Evolutionary conservation across 2,329 filamentous ascomycete genomes (phyloP), one percentile per base, ranked within the genome.

Genomic region (Cytospora piceae): DNA sequence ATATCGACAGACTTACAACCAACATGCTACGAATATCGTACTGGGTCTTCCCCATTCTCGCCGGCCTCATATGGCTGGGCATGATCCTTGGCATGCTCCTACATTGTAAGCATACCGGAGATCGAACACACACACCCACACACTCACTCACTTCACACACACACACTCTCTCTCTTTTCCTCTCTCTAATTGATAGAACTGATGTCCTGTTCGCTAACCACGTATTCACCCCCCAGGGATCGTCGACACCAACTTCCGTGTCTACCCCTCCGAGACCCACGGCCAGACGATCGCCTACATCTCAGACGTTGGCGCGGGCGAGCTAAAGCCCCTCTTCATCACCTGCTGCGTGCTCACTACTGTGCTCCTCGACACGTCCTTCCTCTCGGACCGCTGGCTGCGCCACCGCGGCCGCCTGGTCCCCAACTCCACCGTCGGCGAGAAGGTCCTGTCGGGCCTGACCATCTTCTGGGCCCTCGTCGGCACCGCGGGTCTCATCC

Each of bases 351-450:
- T 82, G 62, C 79, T 92, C 42, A 93, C 91, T 6, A 90, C 92
- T 27, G 81, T 96, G 58, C 89, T 91, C 68, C 89, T 99, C 73
- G 91, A 96, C 78, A 78, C 92, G 11, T 87, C 90, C 31, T 95
- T 99, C 74, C 77, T 91, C 61, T 81, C 90, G 11, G 94, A 97
- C 79, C 88, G 94, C 68, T 95, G 89, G 86, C 83, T 98, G 60
- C 89, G 94, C 55, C 94, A 97, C 78, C 83, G 81, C 27, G 92
- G 93, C 11, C 89, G 92, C 17, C 83, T 98, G 32, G 87, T 89
- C 2, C 90, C 87, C 69, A 97, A 97, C 78, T 78, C 84, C 14
- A 87, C 85, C 9, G 70, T 73, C 11, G 79, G 77, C 65, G 88
- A 94, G 74, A 92, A 90, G 76, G 71, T 87, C 4, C 81, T 92